phyloP scores from a whole-genome alignment of 768 basidiomycete species.

The Crepidotus variabilis region DNA sequence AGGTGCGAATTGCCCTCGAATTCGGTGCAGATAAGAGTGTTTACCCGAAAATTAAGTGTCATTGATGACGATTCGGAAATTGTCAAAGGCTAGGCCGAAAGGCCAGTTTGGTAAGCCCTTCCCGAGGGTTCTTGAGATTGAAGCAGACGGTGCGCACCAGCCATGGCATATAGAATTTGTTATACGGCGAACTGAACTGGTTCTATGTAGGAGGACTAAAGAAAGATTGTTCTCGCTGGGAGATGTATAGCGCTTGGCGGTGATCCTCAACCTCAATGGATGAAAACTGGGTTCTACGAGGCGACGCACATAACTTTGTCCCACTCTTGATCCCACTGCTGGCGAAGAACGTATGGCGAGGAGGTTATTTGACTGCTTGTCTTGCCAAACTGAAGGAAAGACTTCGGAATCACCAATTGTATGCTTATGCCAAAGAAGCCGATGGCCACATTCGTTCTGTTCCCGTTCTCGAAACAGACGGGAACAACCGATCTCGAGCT shows the following conservation, averaged over 20 bases:
- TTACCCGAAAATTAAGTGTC: neutral
- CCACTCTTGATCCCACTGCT: neutral
- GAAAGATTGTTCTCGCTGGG: neutral
- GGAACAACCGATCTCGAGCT: neutral
- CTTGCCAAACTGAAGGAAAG: too few relatives aligned
- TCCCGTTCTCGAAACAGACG: neutral
- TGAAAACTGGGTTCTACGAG: neutral
- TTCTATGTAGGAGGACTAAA: neutral
- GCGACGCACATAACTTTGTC: too few relatives aligned
- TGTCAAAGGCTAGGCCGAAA: neutral
- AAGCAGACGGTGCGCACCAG: neutral
- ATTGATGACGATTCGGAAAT: neutral
- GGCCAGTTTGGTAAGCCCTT: neutral
- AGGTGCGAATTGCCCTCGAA: neutral
- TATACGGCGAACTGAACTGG: neutral
- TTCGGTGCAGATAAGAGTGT: neutral
- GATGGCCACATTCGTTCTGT: neutral
- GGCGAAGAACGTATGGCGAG: neutral
- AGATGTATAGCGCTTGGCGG: neutral
- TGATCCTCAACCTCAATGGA: neutral
- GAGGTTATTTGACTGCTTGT: too few relatives aligned
- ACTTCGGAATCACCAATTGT: neutral
- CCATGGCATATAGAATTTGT: neutral
- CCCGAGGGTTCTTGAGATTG: neutral
- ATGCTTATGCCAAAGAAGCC: neutral